Percentiles rank a stretch among this genome's conserved stretches.
These are phyloP conservation scores for Termitomyces sp. DNA, from an alignment of 768 basidiomycete species.

Conservation along the genomic window DNA sequence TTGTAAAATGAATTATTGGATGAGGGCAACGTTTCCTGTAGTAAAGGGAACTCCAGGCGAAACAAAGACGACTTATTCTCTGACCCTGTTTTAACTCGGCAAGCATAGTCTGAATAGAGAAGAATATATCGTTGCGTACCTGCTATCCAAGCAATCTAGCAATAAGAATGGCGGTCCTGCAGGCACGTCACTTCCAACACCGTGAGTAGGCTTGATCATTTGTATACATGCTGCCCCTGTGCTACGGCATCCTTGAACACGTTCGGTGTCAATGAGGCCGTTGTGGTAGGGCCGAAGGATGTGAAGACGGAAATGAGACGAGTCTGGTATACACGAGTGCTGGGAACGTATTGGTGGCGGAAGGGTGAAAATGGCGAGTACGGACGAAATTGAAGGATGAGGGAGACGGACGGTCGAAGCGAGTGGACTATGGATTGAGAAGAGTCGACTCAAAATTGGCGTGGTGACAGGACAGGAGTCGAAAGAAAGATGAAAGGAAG, in stretches of 20 bases:
- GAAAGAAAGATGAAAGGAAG: no score
- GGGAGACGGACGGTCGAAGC: no score
- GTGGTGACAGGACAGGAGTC: no score
- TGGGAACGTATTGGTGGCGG: no score
- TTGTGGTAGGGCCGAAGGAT: no score
- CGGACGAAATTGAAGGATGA: no score
- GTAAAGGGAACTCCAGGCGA: slow-evolving; percentile 37
- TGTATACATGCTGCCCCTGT: slow-evolving; percentile 12
- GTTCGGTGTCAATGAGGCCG: slow-evolving; percentile 11
- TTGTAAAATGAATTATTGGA: not conserved
- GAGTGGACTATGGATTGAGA: no score
- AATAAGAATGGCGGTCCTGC: slow-evolving; percentile 36
- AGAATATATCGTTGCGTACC: slow-evolving; percentile 8
- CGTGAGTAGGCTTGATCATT: not conserved
- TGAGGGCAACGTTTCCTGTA: slow-evolving; percentile 32
- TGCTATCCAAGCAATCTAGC: slow-evolving; percentile 37
- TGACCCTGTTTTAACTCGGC: slow-evolving; percentile 17
- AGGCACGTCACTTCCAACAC: not conserved
- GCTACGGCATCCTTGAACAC: slow-evolving; percentile 14
- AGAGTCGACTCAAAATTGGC: no score
- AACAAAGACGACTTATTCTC: slow-evolving; percentile 36
- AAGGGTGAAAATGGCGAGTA: no score
- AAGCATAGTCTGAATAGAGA: no score
- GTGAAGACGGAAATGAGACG: no score
- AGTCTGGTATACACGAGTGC: no score